A percentile compares a stretch with the other conserved stretches of the same genome.
Evolutionary conservation across 1,284 basidiomycete species (phyloP).

Genomic region (Marasmius oreades): DNA sequence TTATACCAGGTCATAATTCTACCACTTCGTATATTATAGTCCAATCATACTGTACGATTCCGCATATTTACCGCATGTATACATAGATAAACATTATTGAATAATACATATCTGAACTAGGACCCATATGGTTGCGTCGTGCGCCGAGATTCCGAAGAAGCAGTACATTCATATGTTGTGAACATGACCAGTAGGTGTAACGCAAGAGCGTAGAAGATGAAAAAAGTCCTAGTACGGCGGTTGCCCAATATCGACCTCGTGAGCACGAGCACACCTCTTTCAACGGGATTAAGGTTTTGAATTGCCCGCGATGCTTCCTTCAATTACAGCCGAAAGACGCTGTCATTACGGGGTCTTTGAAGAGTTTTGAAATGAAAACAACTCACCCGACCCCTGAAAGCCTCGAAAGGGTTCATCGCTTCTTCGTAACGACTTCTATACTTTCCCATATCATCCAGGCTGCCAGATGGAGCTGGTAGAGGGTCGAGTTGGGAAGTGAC

Average conservation of each 20-base stretch:
- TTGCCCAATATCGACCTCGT: constrained; percentile 88
- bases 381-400: constrained; percentile 89
- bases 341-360: neutral
- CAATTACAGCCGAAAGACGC: constrained; percentile 12
- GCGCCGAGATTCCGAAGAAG: constrained; percentile 43
- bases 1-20: constrained; percentile 14
- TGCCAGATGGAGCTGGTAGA: constrained; percentile 45
- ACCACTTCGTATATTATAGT: constrained; percentile 13
- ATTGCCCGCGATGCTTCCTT: constrained; percentile 95
- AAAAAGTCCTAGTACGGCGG: constrained; percentile 77
- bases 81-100: constrained; percentile 27
- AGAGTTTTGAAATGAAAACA: constrained; percentile 1
- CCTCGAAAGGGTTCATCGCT: constrained; percentile 96
- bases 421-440: constrained; percentile 94
- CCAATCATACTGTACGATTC: constrained; percentile 17
- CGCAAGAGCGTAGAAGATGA: constrained; percentile 77
- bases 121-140: constrained; percentile 42
- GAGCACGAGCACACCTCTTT: constrained; percentile 82
- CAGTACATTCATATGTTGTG: constrained; percentile 70
- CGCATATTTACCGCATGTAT: constrained; percentile 19
- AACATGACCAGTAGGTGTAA: constrained; percentile 80
- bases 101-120: constrained; percentile 12
- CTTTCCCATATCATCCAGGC: constrained; percentile 76
- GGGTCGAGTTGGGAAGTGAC: constrained; percentile 65
- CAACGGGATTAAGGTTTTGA: constrained; percentile 88